phyloP scores from a whole-genome alignment of 305 asterid species.

The Solanum hybrid region DNA sequence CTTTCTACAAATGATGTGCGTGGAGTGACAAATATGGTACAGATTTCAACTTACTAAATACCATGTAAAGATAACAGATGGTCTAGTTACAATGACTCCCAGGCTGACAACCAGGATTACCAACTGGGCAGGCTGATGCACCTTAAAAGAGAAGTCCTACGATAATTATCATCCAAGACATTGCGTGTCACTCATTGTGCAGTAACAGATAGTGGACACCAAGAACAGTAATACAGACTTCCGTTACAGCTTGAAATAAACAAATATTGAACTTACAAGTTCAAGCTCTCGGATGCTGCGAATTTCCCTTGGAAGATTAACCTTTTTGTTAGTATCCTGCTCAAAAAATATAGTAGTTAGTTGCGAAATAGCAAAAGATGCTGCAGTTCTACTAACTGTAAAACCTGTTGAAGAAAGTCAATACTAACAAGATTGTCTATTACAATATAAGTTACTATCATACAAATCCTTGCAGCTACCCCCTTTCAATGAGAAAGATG shows the following conservation, averaged over 20 bases:
- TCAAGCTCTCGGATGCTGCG: constrained; percentile 83
- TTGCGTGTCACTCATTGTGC: neutral
- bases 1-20: neutral
- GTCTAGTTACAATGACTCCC: neutral
- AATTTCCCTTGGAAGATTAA: constrained; percentile 78
- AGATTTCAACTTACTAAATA: neutral
- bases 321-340: constrained; percentile 87
- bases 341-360: constrained; percentile 17
- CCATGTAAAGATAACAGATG: neutral
- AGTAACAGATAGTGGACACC: neutral
- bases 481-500: neutral
- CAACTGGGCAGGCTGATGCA: neutral
- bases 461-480: neutral
- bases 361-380: neutral
- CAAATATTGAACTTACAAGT: constrained; percentile 51
- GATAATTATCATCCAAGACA: neutral
- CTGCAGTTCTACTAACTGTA: neutral
- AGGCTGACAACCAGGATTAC: neutral
- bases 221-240: constrained; percentile 14
- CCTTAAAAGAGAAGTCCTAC: neutral
- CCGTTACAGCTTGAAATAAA: neutral
- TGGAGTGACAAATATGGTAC: neutral
- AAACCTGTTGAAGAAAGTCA: neutral
- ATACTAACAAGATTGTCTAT: neutral
- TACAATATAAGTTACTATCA: neutral